Base-by-base conservation (phyloP, 371 early-diverging fungal genomes). In the Rhizopus stolonifer region DNA sequence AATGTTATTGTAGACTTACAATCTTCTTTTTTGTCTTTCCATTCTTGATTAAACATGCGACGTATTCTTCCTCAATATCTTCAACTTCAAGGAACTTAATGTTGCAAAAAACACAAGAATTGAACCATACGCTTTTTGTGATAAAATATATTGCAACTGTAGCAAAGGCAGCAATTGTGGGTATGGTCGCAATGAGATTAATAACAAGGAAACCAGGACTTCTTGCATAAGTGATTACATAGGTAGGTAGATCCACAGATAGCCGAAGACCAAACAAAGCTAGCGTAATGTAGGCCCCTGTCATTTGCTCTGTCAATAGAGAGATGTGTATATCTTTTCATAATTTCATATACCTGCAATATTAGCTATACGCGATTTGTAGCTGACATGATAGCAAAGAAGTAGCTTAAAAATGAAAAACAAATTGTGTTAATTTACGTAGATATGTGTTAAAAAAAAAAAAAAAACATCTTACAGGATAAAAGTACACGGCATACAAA, bases 401-500 rank as follows among this genome's bases (percentile, higher is more conserved):
- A 78, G 74, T 1, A 70, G 44, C 72, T 71, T 3, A 6, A 15
- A 18, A 15, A 9, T 23, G 10, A 7, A 3, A 39, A 38, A 42
- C 25, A 31, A 43, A 31, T 19, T 14, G 5, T 3, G 3, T 17
- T 21, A 8, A 3, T n/a, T 17, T 26, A 18, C 4, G 2, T 19
- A 32, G 17, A 14, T 22, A 34, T 53, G n/a, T n/a, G n/a, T n/a
- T n/a, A n/a, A n/a, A n/a, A n/a, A n/a, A n/a, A n/a, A n/a, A n/a
- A n/a, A n/a, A n/a, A 31, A 44, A 23, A 19, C 19, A 14, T 43
- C 50, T 38, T 64, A 72, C 73, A 2, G 79, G 79, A 44, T 78
- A 78, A 46, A 78, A 74, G 34, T 72, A 70, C 0, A 72, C 72
- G n/a, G 75, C 79, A 46, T 74, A 72, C 4, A 78, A 29, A n/a